Percentiles rank a stretch among this genome's conserved stretches.
Evolutionary conservation across 2,329 filamentous ascomycete species (phyloP).

Genomic region (Calonectria leucothoes): DNA sequence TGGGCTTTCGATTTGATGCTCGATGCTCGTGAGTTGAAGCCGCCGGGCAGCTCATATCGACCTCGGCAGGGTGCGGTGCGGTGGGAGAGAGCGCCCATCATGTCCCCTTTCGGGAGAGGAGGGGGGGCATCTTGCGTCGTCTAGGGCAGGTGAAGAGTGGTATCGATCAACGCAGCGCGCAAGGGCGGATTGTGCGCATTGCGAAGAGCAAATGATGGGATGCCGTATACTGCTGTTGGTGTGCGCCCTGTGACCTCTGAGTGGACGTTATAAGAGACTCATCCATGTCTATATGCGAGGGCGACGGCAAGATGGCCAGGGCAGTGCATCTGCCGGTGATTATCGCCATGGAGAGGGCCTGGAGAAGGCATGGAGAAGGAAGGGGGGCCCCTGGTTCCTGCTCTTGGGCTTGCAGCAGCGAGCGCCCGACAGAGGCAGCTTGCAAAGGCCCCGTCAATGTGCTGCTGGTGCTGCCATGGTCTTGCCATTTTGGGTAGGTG

Average conservation of each 20-base stretch:
- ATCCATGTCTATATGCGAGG: background rate
- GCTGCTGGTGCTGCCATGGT: background rate
- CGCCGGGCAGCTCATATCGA: constrained; percentile 1
- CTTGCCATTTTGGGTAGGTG: constrained; percentile 6
- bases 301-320: constrained; percentile 5
- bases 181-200: constrained; percentile 14
- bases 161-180: constrained; percentile 29
- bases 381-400: background rate
- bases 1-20: background rate
- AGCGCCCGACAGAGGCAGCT: background rate
- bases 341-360: too few relatives aligned
- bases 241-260: constrained; percentile 3
- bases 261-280: background rate
- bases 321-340: background rate
- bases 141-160: constrained; percentile 16
- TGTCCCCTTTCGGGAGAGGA: constrained; percentile 20
- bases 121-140: constrained; percentile 19
- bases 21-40: background rate
- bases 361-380: background rate
- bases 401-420: background rate
- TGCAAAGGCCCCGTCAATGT: background rate
- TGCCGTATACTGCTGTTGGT: background rate
- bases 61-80: constrained; percentile 16
- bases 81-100: constrained; percentile 7
- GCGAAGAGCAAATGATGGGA: background rate